phyloP scores from a whole-genome alignment of 805 yeast species.

The Metschnikowia peoriensis region DNA sequence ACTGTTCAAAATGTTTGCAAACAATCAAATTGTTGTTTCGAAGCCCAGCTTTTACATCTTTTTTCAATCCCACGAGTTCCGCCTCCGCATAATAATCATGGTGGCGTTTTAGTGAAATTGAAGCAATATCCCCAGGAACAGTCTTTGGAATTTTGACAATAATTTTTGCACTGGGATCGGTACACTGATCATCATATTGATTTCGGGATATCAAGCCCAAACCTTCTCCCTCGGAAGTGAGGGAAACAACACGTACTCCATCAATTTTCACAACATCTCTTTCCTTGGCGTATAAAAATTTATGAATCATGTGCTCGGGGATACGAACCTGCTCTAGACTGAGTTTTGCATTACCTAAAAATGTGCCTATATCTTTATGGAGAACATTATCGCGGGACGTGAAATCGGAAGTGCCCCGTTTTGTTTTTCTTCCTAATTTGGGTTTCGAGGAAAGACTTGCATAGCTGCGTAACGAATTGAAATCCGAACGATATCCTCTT shows the following conservation, averaged over 20 bases:
- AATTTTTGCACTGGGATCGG: slow-evolving; percentile 12
- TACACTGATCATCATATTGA: slow-evolving; percentile 13
- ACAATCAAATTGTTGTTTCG: slow-evolving; percentile 28
- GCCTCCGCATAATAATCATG: slow-evolving; percentile 32
- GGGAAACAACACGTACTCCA: slow-evolving; percentile 24
- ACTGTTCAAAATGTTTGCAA: slow-evolving; percentile 36
- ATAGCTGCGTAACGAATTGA: background rate
- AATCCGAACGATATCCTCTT: too few species aligned
- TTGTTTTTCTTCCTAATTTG: slow-evolving; percentile 19
- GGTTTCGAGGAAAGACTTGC: background rate
- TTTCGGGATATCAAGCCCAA: slow-evolving; percentile 29
- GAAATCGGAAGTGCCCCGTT: slow-evolving; percentile 30
- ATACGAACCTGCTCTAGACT: slow-evolving; percentile 19
- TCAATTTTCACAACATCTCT: slow-evolving; percentile 12
- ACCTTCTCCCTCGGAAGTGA: slow-evolving; percentile 38
- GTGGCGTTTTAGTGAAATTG: slow-evolving; percentile 29
- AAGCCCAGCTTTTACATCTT: slow-evolving; percentile 5
- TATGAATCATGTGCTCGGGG: slow-evolving; percentile 22
- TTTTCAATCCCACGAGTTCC: slow-evolving; percentile 20
- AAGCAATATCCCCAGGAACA: slow-evolving; percentile 37
- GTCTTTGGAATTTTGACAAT: slow-evolving; percentile 39
- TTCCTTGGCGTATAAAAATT: slow-evolving; percentile 22
- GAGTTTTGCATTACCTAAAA: slow-evolving; percentile 15
- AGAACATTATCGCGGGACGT: slow-evolving; percentile 27
- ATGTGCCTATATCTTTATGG: slow-evolving; percentile 25